Conservation (phyloP, 352 stramenopile species). For the Globisporangium parvum region DNA sequence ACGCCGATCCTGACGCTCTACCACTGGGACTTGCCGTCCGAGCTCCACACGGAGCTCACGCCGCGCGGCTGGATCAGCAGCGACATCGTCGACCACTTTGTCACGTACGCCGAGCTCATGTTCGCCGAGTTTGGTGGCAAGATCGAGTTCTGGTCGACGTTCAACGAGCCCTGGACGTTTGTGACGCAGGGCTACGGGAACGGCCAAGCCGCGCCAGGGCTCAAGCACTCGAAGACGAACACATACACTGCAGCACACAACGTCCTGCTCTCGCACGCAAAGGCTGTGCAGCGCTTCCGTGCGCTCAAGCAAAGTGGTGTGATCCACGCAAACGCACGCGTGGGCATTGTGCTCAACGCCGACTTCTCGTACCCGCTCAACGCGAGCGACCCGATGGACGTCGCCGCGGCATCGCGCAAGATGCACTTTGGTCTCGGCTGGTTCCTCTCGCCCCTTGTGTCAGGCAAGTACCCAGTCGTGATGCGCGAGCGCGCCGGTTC, state of each 20-base stretch:
- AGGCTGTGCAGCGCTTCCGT: conserved; percentile 83
- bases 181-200: conserved; percentile 83
- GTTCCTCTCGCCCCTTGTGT: conserved; percentile 89
- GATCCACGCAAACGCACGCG: conserved; percentile 46
- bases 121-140: conserved; percentile 90
- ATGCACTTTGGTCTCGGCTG: conserved; percentile 91
- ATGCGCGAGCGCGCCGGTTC: conserved; percentile 83
- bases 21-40: conserved; percentile 92
- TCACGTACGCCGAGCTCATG: conserved; percentile 85
- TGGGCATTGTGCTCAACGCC: conserved; percentile 91
- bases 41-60: conserved; percentile 69
- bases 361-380: conserved; percentile 79
- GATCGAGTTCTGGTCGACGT: conserved; percentile 93
- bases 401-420: conserved; percentile 66
- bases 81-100: conserved; percentile 63
- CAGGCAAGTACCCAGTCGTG: conserved; percentile 88
- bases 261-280: conserved; percentile 87
- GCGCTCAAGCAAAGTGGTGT: conserved; percentile 43
- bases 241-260: conserved; percentile 78
- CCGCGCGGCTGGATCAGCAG: conserved; percentile 64
- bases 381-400: conserved; percentile 30
- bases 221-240: conserved; percentile 31
- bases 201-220: conserved; percentile 33
- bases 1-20: conserved; percentile 91
- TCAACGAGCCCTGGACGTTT: conserved; percentile 93